phyloP scores from a whole-genome alignment of 2,329 filamentous ascomycete species.

The Fusarium pininemorale region DNA sequence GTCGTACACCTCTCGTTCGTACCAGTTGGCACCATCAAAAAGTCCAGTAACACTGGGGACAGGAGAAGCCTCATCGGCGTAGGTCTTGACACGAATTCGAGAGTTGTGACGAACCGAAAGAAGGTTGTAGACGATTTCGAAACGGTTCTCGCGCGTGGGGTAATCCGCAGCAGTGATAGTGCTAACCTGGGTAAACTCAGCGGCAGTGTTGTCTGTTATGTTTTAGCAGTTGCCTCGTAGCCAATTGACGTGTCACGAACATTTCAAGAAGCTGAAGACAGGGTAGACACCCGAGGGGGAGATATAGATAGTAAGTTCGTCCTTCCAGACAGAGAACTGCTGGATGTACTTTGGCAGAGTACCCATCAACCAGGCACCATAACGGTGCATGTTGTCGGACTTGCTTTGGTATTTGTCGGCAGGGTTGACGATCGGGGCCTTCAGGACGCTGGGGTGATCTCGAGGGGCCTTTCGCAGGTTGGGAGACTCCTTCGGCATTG shows the following conservation, averaged over 20 bases:
- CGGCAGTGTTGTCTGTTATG: constrained; percentile 83
- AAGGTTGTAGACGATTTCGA: constrained; percentile 98
- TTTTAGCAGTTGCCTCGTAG: constrained; percentile 9
- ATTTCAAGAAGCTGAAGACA: constrained; percentile 92
- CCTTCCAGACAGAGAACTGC: constrained; percentile 99
- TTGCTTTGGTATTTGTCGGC: constrained; percentile 92
- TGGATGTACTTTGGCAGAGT: constrained; percentile 98
- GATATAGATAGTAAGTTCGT: constrained; percentile 95
- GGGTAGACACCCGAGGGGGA: constrained; percentile 87
- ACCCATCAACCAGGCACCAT: constrained; percentile 96
- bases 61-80: constrained; percentile 93
- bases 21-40: constrained; percentile 98
- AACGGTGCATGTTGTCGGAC: constrained; percentile 87
- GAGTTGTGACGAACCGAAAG: constrained; percentile 96
- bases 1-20: constrained; percentile 97
- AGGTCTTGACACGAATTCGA: constrained; percentile 97
- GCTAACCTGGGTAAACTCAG: constrained; percentile 93
- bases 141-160: constrained; percentile 92
- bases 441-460: constrained; percentile 69
- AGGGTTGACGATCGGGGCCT: constrained; percentile 86
- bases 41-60: constrained; percentile 88
- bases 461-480: constrained; percentile 75
- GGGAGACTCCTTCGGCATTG: constrained; percentile 67
- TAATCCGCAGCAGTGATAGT: constrained; percentile 96
- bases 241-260: constrained; percentile 49